phyloP scores from a whole-genome alignment of 2,329 filamentous ascomycete genomes.

The Tolypocladium inflatum region DNA sequence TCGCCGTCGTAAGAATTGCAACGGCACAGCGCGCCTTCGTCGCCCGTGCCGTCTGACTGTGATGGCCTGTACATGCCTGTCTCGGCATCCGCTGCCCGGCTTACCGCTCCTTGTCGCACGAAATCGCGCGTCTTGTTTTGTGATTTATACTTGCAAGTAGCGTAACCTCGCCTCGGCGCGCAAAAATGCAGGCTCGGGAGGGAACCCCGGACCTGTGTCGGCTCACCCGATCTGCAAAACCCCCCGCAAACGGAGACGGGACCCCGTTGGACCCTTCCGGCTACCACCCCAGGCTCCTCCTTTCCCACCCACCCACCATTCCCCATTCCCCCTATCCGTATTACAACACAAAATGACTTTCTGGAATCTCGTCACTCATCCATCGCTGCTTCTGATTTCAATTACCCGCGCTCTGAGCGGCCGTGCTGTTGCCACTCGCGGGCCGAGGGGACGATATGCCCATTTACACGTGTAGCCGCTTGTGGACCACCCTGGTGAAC shows the following conservation, averaged over 20 bases:
- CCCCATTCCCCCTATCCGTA: background rate
- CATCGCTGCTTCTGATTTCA: background rate
- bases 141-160: too few species aligned
- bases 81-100: background rate
- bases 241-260: background rate
- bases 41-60: background rate
- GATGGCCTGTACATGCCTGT: conserved; percentile 4
- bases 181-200: background rate
- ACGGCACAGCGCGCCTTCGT: background rate
- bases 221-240: background rate
- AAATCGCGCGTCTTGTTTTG: background rate
- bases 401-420: background rate
- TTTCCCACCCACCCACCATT: background rate
- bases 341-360: background rate
- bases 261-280: conserved; percentile 1
- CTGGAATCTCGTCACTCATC: background rate
- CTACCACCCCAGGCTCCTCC: background rate
- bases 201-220: background rate
- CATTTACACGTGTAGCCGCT: background rate
- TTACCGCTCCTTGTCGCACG: background rate
- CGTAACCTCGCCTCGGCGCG: background rate
- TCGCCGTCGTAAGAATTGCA: conserved; percentile 1
- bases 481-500: background rate
- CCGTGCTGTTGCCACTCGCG: background rate
- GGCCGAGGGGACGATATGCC: background rate